Evolutionary conservation across 2,329 filamentous ascomycete species (phyloP), one percentile per base, ranked within the genome.

Genomic region (Penicillium sp.): DNA sequence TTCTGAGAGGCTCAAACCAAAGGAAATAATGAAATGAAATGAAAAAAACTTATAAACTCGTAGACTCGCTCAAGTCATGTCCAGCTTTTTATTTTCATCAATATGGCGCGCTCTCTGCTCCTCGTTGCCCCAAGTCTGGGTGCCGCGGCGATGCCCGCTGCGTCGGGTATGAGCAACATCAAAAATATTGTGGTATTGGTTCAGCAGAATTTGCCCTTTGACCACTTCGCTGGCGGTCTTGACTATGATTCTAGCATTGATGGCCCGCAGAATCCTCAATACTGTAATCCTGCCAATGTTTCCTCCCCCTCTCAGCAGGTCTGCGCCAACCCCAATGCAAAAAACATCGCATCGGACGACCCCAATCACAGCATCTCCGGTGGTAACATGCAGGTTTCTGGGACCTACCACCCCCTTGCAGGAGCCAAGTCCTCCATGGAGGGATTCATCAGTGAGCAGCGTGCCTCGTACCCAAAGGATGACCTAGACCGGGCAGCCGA

Each of bases 101-200:
- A 24, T 12, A 54, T 54, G 52, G 40, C 32, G 21, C 39, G 46
- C 12, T 32, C 43, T 32, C 26, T 53, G 29, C 13, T 50, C 4
- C 35, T 55, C 6, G 41, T 43, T 40, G 52, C 51, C 35, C 47
- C 52, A 12, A 40, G 34, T 17, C 40, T 52, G 21, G 43, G 48
- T 41, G 13, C 53, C 45, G 4, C 45, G 35, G 48, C 48, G 9
- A 43, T 48, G 8, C 50, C 52, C 24, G 37, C 46, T 33, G 48
- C 40, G 15, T 48, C 48, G 13, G 53, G 53, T 32, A 38, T 53
- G 26, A 55, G 45, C 33, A 71, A 70, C 49, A 76, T 76, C 61
- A 75, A 75, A 61, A 72, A 73, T 55, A 72, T 75, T 6, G 73
- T 76, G 41, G 69, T 75, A 22, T 61, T 76, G n/a, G 72, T 75